Evolutionary conservation across 1,284 basidiomycete genomes (phyloP), one percentile per base, ranked within the genome.

Genomic region (Sutorius eximius): DNA sequence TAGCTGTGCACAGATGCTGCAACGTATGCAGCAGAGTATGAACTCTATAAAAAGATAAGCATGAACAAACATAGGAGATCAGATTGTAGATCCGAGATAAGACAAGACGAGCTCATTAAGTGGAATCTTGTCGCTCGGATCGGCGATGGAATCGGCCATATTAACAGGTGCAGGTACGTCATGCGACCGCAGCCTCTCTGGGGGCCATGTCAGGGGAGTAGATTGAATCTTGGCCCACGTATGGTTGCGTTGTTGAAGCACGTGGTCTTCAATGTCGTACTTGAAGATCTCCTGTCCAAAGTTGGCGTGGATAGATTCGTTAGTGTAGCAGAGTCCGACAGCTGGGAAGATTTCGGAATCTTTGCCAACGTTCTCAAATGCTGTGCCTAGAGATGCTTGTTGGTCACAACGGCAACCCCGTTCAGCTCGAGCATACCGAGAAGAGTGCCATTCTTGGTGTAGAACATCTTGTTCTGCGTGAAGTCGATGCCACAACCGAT

Each of bases 401-500:
- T 63, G 49, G 53, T 57, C 44, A 53, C 34, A 40, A 55, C 36
- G 49, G 40, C 36, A 57, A 27, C 38, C 18, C 30, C 18, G 38
- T 13, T 52, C 49, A 44, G 48, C 38, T 47, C 22, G 32, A 36
- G 65, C 76, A 52, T 71, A 89, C 93, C 90, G 47, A 95, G 76
- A 57, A 90, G 79, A 36, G 75, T 72, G 15, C 92, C 92, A 60
- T 96, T 96, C 75, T 90, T 94, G 22, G 95, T 97, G 69, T 89
- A 96, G 73, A 98, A 97, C 0, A 86, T 87, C 54, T 80, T 79
- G 53, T 87, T 78, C 13, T 81, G 83, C 22, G 84, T 87, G 66
- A 92, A 95, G 72, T 97, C 93, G 55, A 98, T 81, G 0, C 95
- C 94, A 65, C 91, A 94, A 11, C 94, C 94, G 58, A 98, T 82